Percentiles rank a stretch among this genome's conserved stretches.
Conservation (phyloP, 441 rosid genomes). For the Erysimum cheiri region DNA sequence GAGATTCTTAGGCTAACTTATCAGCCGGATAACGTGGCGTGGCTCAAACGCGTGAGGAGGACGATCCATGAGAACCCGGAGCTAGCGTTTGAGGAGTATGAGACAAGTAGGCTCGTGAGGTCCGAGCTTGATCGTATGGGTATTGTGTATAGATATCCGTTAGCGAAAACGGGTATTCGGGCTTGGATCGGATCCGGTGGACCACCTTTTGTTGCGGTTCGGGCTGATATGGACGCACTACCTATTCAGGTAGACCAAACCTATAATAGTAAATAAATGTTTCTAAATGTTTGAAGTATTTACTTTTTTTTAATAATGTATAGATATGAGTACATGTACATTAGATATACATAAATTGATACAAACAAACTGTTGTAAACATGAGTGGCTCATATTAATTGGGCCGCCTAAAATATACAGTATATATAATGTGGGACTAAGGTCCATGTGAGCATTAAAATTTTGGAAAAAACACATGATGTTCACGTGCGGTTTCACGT, state of each 20-base stretch:
- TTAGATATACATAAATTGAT: not conserved
- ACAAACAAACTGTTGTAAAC: not conserved
- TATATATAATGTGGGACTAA: not conserved
- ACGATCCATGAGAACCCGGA: constrained; percentile 88
- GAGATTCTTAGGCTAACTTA: constrained; percentile 51
- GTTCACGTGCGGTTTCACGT: not conserved
- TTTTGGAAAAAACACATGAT: not conserved
- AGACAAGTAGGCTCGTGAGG: constrained; percentile 74
- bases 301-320: not conserved
- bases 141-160: constrained; percentile 61
- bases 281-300: not conserved
- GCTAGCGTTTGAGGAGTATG: constrained; percentile 78
- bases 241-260: constrained; percentile 73
- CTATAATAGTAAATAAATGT: not conserved
- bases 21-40: constrained; percentile 55
- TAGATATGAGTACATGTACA: not conserved
- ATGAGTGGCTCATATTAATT: not conserved
- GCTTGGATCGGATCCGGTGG: constrained; percentile 86
- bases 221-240: constrained; percentile 97
- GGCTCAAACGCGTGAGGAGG: constrained; percentile 74
- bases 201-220: constrained; percentile 81
- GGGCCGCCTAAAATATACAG: not conserved
- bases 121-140: constrained; percentile 68
- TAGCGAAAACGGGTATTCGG: constrained; percentile 87
- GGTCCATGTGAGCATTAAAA: not conserved